phyloP scores from a whole-genome alignment of 2,329 filamentous ascomycete genomes.

The Pseudogymnoascus sp. region DNA sequence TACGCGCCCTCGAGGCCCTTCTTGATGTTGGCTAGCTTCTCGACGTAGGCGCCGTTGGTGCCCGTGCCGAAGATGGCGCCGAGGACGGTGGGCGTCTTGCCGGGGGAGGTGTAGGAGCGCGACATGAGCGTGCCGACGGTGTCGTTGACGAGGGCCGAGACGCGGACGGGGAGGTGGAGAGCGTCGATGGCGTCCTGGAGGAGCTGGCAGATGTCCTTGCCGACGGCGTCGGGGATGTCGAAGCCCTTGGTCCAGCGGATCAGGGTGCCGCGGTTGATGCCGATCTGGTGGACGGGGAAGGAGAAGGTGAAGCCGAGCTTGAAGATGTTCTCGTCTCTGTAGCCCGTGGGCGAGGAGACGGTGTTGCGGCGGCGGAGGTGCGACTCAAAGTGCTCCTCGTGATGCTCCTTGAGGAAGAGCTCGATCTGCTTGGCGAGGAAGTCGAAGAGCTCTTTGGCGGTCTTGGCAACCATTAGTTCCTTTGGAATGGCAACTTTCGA shows the following conservation, averaged over 20 bases:
- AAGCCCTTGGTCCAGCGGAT: slow-evolving; percentile 99
- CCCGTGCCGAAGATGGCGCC: slow-evolving; percentile 96
- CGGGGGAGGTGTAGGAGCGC: slow-evolving; percentile 88
- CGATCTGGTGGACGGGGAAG: slow-evolving; percentile 88
- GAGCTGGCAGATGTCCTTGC: slow-evolving; percentile 86
- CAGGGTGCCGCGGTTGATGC: slow-evolving; percentile 88
- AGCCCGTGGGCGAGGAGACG: slow-evolving; percentile 48
- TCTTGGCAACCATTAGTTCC: slow-evolving; percentile 82
- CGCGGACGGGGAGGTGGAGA: slow-evolving; percentile 77
- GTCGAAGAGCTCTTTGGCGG: slow-evolving; percentile 75
- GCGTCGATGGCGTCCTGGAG: slow-evolving; percentile 85
- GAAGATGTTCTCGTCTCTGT: slow-evolving; percentile 69
- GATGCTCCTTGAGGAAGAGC: slow-evolving; percentile 75
- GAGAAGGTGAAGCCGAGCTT: slow-evolving; percentile 96
- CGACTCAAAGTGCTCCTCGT: slow-evolving; percentile 74
- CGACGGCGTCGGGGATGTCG: slow-evolving; percentile 87
- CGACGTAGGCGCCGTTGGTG: slow-evolving; percentile 94
- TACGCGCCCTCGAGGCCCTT: slow-evolving; percentile 66
- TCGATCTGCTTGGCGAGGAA: slow-evolving; percentile 94
- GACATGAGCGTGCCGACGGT: slow-evolving; percentile 98
- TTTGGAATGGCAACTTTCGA: slow-evolving; percentile 86
- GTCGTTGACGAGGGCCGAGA: slow-evolving; percentile 92
- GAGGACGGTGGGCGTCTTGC: slow-evolving; percentile 75
- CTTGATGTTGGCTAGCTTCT: slow-evolving; percentile 77
- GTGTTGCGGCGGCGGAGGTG: slow-evolving; percentile 58